Conservation (phyloP, 1,139 yeast species). For the Keqinozyma sinolaborantium region DNA sequence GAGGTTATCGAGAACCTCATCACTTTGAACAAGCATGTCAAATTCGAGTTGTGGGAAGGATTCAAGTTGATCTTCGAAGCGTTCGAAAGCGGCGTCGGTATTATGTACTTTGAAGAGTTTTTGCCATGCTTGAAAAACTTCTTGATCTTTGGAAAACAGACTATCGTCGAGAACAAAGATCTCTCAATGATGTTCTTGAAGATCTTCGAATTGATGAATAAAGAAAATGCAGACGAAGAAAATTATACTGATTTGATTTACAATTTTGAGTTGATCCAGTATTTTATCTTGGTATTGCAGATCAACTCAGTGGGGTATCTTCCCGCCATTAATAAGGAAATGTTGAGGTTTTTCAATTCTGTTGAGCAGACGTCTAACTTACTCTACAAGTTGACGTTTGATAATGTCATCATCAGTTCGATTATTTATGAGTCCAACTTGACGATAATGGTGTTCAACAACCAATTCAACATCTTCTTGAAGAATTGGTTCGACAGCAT, state of each 20-base stretch:
- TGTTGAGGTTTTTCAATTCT: slow-evolving; percentile 2
- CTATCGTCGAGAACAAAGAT: slow-evolving; percentile 30
- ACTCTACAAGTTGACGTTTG: slow-evolving; percentile 49
- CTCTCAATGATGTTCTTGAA: slow-evolving; percentile 20
- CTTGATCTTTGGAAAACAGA: slow-evolving; percentile 65
- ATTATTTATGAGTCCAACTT: slow-evolving; percentile 58
- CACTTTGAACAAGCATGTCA: slow-evolving; percentile 66
- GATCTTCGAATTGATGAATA: slow-evolving; percentile 36
- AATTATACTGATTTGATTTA: slow-evolving; percentile 49
- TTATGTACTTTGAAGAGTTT: slow-evolving; percentile 71
- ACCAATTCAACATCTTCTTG: slow-evolving; percentile 51
- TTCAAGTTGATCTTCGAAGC: slow-evolving; percentile 58
- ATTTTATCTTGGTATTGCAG: slow-evolving; percentile 48
- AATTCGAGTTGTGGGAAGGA: slow-evolving; percentile 75
- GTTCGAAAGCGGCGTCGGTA: slow-evolving; percentile 47
- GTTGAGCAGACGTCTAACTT: slow-evolving; percentile 5
- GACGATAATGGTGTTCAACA: slow-evolving; percentile 53
- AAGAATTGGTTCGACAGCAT: slow-evolving; percentile 63
- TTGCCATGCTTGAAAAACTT: slow-evolving; percentile 74
- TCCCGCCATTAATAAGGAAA: slow-evolving; percentile 5
- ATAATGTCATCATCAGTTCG: slow-evolving; percentile 66
- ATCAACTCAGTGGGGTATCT: slow-evolving; percentile 15
- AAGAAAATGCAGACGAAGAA: slow-evolving; percentile 29
- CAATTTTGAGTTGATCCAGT: slow-evolving; percentile 54
- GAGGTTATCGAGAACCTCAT: slow-evolving; percentile 86